These are phyloP conservation scores for Schizosaccharomyces japonicus DNA, from an alignment of 805 yeast genomes.

Conservation along the genomic window DNA sequence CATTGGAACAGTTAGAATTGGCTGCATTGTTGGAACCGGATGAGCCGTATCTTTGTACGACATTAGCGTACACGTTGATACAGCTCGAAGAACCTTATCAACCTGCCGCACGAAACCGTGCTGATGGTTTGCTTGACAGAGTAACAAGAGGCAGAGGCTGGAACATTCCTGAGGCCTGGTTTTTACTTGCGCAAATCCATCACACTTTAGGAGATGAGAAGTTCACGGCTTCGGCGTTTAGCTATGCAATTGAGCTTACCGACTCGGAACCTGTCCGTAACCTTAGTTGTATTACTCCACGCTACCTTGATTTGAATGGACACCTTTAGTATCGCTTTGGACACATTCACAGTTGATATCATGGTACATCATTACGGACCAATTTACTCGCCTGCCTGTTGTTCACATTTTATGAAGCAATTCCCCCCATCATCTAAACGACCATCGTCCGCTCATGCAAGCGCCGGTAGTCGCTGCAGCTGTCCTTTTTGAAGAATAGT, in stretches of 20 bases:
- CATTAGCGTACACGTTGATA: neutral
- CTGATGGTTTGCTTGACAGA: neutral
- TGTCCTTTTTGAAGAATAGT: neutral
- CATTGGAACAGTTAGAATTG: neutral
- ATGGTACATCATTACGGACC: no score
- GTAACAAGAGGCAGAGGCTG: neutral
- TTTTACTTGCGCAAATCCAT: neutral
- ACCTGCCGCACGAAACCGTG: neutral
- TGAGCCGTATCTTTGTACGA: neutral
- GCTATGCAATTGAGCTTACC: neutral
- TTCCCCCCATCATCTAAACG: no score
- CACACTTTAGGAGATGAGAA: neutral
- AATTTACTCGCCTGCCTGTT: no score
- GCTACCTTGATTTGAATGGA: no score
- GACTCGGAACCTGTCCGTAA: neutral
- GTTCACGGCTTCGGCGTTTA: neutral
- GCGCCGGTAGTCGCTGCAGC: no score
- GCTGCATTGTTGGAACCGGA: neutral
- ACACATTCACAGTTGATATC: no score
- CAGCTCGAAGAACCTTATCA: neutral
- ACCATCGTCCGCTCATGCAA: no score
- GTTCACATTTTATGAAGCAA: no score
- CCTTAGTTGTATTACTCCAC: neutral
- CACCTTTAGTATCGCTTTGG: no score
- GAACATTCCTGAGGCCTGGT: conserved; percentile 1